Conservation (phyloP, 2,329 filamentous ascomycete genomes). For the Escovopsis sp. region DNA sequence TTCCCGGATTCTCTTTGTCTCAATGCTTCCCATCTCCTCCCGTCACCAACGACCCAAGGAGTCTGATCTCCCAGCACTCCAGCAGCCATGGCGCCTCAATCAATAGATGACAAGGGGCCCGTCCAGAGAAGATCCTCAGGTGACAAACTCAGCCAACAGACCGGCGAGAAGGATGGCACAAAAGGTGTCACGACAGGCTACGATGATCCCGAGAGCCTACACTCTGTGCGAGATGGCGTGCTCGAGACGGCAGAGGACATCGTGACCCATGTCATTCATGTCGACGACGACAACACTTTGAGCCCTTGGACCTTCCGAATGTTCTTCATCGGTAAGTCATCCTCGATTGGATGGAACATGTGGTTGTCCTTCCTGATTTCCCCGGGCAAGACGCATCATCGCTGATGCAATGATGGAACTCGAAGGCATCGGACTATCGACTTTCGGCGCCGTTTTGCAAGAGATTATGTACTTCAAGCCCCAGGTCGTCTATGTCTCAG, state of each 20-base stretch:
- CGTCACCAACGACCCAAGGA: too few relatives aligned
- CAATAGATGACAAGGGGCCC: background rate
- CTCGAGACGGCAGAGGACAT: constrained; percentile 8
- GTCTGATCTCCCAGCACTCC: background rate
- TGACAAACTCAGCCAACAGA: background rate
- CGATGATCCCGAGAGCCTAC: background rate
- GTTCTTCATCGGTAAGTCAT: constrained; percentile 8
- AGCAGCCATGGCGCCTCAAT: background rate
- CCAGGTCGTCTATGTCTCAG: constrained; percentile 10
- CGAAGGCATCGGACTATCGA: constrained; percentile 8
- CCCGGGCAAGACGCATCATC: background rate
- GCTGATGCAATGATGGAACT: background rate
- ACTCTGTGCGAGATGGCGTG: background rate
- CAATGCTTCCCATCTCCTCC: too few relatives aligned
- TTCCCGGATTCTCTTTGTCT: too few relatives aligned
- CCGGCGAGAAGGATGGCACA: background rate
- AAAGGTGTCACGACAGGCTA: background rate
- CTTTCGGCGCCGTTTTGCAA: constrained; percentile 10
- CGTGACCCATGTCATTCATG: constrained; percentile 12
- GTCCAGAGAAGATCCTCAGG: background rate
- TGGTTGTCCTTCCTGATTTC: too few relatives aligned
- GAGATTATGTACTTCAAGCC: constrained; percentile 13
- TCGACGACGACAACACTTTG: constrained; percentile 10
- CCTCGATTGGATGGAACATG: too few relatives aligned
- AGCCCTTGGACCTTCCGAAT: constrained; percentile 13